These are phyloP conservation scores for Schwanniomyces yamadae DNA, from an alignment of 805 yeast species.

Conservation along the genomic window DNA sequence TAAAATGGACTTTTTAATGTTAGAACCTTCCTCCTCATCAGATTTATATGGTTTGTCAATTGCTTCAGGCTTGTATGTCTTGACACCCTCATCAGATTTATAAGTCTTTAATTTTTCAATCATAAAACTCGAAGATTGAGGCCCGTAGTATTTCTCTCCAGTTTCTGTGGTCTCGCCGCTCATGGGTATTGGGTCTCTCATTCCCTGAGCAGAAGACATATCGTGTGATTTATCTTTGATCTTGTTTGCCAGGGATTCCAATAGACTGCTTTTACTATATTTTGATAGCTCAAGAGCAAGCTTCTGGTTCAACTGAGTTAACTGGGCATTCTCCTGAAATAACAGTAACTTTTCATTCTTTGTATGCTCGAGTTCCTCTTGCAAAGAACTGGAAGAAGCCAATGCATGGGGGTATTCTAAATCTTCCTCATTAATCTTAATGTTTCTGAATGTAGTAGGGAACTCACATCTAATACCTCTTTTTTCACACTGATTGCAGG, in stretches of 20 bases:
- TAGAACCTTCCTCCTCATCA: not conserved
- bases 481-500: constrained; percentile 43
- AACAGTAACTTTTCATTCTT: constrained; percentile 20
- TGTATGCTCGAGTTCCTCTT: constrained; percentile 18
- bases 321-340: constrained; percentile 17
- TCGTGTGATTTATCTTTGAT: not conserved
- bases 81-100: not conserved
- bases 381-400: not conserved
- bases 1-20: constrained; percentile 1
- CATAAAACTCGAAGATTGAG: constrained; percentile 50
- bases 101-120: constrained; percentile 31
- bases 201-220: no score
- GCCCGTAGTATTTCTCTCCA: constrained; percentile 50
- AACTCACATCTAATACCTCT: constrained; percentile 41
- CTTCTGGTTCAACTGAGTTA: constrained; percentile 14
- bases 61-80: no score
- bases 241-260: constrained; percentile 5
- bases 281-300: constrained; percentile 3
- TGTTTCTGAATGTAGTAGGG: constrained; percentile 48
- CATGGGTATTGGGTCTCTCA: constrained; percentile 15
- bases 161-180: constrained; percentile 38
- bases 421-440: constrained; percentile 27
- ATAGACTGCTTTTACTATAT: not conserved
- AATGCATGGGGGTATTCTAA: constrained; percentile 5
- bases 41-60: not conserved